Evolutionary conservation across 768 basidiomycete species (phyloP).

Genomic region (Naganishia antarctica): DNA sequence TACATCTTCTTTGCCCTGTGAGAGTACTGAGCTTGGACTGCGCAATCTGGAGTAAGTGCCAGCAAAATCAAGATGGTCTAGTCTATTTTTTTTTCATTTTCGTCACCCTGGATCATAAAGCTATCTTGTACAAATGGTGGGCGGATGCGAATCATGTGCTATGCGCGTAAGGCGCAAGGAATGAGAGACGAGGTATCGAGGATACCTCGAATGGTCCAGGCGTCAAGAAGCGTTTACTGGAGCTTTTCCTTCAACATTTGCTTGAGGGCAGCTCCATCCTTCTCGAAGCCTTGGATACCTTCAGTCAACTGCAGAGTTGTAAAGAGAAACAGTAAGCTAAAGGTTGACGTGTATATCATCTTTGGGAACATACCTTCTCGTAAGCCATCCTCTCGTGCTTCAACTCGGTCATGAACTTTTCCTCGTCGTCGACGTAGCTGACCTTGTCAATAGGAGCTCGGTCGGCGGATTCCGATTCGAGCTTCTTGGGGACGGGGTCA

Average conservation of each 20-base stretch:
- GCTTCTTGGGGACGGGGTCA: constrained; percentile 73
- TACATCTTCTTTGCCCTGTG: no score
- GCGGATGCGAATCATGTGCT: constrained; percentile 13
- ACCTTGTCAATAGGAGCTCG: constrained; percentile 68
- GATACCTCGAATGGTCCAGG: no score
- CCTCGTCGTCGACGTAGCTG: constrained; percentile 80
- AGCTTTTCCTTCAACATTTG: constrained; percentile 62
- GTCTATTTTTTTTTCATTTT: constrained; percentile 4
- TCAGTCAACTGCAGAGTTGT: constrained; percentile 57
- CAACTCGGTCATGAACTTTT: constrained; percentile 91
- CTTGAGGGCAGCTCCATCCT: constrained; percentile 89
- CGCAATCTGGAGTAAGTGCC: no score
- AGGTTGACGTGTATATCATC: background rate
- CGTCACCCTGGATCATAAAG: background rate
- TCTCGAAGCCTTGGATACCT: constrained; percentile 97
- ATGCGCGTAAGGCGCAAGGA: no score
- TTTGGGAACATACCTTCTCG: constrained; percentile 58
- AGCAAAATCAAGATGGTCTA: no score
- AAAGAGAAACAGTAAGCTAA: constrained; percentile 50
- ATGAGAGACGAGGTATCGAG: no score
- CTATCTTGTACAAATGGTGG: constrained; percentile 15
- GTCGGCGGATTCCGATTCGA: constrained; percentile 57
- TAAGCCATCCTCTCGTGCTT: constrained; percentile 96
- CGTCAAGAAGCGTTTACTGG: constrained; percentile 3
- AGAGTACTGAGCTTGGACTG: no score